Base-by-base conservation (phyloP, 208 protist genomes). In the Leishmania tropica region DNA sequence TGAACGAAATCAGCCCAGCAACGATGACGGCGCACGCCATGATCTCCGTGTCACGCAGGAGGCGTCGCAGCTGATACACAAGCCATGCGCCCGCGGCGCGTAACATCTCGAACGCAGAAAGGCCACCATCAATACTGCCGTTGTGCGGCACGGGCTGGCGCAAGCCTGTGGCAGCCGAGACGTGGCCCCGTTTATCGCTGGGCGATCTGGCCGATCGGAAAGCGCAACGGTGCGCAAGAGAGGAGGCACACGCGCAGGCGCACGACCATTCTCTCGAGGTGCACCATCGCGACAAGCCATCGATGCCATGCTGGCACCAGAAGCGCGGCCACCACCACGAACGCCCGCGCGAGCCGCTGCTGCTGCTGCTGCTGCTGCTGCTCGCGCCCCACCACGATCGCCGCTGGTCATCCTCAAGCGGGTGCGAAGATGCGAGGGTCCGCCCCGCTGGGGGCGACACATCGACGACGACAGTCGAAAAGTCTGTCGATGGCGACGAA, bases 1-100 rank as follows among this genome's bases (percentile, higher is more conserved):
- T 90, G 47, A 93, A 93, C 19, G 87, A 19, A 31, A 90, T 79
- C 42, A 93, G 81, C 11, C 90, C 88, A 21, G 77, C 54, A 54
- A 93, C 90, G 13, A 91, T 81, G 3, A 81, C 35, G 7, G 78
- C 47, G 48, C 86, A 90, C 15, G 88, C 78, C 17, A 85, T 28
- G 47, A 90, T 5, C 75, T 93, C 90, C 45, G 58, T 56, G n/a
- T 88, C 72, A 0, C 54, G 71, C 47, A 75, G 28, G 42, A 53
- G 42, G 71, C 71, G 24, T 54, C 47, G 71, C 40, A 72, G 67
- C 67, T 5, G n/a, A n/a, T n/a, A 15, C 67, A n/a, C 67, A 40
- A 28, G 37, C 67, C 67, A n/a, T 10, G 67, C 67, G 17, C 15
- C 67, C 37, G 40, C 35, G 11, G 6, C 67, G 37, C 40, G n/a